phyloP scores from a whole-genome alignment of 2,329 filamentous ascomycete genomes.

The Aspergillus brasiliensis region DNA sequence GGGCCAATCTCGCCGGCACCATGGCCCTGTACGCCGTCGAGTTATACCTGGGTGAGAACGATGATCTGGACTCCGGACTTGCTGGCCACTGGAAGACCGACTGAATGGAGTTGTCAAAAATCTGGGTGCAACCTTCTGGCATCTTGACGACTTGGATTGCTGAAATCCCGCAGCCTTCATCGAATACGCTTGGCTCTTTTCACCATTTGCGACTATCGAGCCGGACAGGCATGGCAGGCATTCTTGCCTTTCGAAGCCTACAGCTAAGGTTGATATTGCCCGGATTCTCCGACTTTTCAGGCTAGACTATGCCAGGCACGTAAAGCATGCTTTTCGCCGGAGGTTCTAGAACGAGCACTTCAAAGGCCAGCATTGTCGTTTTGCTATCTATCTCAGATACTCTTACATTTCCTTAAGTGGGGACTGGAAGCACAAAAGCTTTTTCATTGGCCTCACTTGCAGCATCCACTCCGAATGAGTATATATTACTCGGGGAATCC shows the following conservation, averaged over 20 bases:
- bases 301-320: background rate
- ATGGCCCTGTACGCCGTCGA: slow-evolving; percentile 91
- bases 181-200: background rate
- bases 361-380: slow-evolving; percentile 5
- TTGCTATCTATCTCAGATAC: background rate
- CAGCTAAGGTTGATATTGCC: background rate
- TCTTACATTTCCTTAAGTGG: background rate
- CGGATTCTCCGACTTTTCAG: background rate
- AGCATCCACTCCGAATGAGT: background rate
- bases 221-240: background rate
- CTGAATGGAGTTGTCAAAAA: slow-evolving; percentile 49
- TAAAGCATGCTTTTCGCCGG: background rate
- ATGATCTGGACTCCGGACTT: slow-evolving; percentile 70
- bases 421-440: slow-evolving; percentile 3
- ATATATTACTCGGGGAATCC: background rate
- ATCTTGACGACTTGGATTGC: background rate
- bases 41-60: slow-evolving; percentile 73
- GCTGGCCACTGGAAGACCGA: slow-evolving; percentile 92
- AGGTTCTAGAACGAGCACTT: background rate
- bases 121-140: background rate
- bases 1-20: slow-evolving; percentile 87
- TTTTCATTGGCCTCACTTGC: background rate
- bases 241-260: background rate
- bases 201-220: background rate
- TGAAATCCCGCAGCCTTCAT: background rate